Evolutionary conservation across 2,329 filamentous ascomycete species (phyloP).

Genomic region (Zymoseptoria ardabiliae): DNA sequence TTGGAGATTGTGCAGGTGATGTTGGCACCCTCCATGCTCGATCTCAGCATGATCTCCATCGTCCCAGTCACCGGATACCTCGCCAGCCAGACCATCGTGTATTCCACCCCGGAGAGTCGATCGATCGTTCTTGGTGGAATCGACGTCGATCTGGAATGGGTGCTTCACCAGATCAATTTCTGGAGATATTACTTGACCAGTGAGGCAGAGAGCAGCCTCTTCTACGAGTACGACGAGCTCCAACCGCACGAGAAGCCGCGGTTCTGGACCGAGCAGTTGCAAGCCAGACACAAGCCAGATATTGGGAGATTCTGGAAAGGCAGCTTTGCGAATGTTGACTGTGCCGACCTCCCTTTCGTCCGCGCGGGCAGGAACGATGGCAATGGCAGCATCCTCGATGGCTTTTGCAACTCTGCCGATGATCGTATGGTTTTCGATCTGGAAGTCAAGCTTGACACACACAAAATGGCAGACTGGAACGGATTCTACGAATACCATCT

Average conservation of each 20-base stretch:
- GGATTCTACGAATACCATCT: constrained; percentile 35
- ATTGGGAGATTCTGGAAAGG: constrained; percentile 45
- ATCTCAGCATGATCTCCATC: constrained; percentile 8
- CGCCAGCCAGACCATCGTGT: constrained; percentile 40
- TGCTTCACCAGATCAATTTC: constrained; percentile 45
- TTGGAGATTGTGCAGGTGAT: constrained; percentile 26
- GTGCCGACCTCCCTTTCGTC: constrained; percentile 22
- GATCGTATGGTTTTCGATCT: constrained; percentile 26
- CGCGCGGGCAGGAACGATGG: constrained; percentile 14
- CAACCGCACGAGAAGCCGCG: constrained; percentile 33
- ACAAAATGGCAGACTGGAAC: constrained; percentile 29
- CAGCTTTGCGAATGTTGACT: constrained; percentile 39
- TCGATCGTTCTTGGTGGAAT: constrained; percentile 38
- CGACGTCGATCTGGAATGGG: constrained; percentile 40
- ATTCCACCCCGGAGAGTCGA: constrained; percentile 27
- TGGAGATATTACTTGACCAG: constrained; percentile 45
- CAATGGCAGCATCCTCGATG: constrained; percentile 19
- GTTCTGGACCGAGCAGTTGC: constrained; percentile 22
- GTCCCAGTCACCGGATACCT: constrained; percentile 30
- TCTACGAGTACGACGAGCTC: constrained; percentile 31
- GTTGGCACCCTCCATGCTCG: constrained; percentile 24
- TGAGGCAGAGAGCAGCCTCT: constrained; percentile 32
- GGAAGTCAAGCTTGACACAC: constrained; percentile 14
- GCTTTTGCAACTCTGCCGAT: constrained; percentile 29
- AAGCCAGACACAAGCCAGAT: constrained; percentile 22